Percentiles rank a stretch among this genome's conserved stretches.
Conservation (phyloP, 108 stramenopile genomes). For the Nitzschia sp. region DNA sequence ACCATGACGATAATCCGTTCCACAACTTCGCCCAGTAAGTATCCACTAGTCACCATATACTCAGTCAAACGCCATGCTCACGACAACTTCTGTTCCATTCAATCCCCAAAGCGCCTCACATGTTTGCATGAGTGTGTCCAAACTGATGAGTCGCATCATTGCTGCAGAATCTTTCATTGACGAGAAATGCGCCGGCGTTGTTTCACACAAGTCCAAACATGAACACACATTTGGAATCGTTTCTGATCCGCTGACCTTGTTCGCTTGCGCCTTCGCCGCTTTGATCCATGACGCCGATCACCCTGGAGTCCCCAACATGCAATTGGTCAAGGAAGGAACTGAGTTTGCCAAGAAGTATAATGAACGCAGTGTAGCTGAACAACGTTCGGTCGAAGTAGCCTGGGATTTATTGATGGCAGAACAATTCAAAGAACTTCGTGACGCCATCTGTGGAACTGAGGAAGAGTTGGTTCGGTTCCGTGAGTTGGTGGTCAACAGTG, state of each 20-base stretch:
- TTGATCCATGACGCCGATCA: conserved; percentile 22
- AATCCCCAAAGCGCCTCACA: conserved; percentile 9
- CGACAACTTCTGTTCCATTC: too few species aligned
- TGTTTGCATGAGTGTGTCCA: conserved; percentile 11
- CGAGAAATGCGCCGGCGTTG: neutral
- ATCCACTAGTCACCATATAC: too few species aligned
- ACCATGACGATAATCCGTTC: conserved; percentile 21
- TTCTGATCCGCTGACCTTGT: conserved; percentile 16
- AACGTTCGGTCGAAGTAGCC: conserved; percentile 44
- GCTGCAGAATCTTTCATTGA: conserved; percentile 2
- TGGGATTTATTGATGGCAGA: conserved; percentile 40
- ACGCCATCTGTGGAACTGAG: conserved; percentile 1
- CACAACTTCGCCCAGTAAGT: conserved; percentile 4
- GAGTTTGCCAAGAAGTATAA: conserved; percentile 45
- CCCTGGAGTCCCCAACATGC: conserved; percentile 47
- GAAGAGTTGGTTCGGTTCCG: conserved; percentile 13
- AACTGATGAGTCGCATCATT: conserved; percentile 8
- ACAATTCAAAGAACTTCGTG: conserved; percentile 24
- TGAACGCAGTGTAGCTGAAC: conserved; percentile 46
- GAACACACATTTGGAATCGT: conserved; percentile 18
- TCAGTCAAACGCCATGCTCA: too few species aligned
- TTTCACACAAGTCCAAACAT: neutral
- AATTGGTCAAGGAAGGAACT: conserved; percentile 45
- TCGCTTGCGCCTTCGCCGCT: conserved; percentile 6
- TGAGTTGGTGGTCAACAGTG: conserved; percentile 19